Conservation (phyloP, 106 monocot species). For the Cymbidium sinense region DNA sequence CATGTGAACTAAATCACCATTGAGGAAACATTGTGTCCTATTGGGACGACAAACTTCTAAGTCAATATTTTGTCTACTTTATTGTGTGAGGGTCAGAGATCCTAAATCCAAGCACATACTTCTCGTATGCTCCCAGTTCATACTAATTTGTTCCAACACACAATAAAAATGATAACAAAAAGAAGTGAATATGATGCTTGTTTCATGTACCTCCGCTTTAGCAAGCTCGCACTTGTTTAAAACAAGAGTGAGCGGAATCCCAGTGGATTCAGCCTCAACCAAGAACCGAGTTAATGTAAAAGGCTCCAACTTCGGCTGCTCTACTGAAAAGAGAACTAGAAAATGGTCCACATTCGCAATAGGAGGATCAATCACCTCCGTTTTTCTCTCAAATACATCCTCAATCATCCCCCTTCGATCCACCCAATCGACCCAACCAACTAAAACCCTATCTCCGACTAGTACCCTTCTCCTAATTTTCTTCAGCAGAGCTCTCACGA, state of each 20-base stretch:
- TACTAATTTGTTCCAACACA: not conserved
- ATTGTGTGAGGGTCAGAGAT: not conserved
- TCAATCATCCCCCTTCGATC: constrained; percentile 85
- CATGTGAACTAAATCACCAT: no score
- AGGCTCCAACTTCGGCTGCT: constrained; percentile 65
- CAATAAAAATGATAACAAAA: not conserved
- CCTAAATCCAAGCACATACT: not conserved
- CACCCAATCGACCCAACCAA: constrained; percentile 74
- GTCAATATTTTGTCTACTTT: not conserved
- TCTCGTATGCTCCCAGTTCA: not conserved
- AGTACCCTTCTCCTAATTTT: constrained; percentile 79
- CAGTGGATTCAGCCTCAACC: constrained; percentile 88
- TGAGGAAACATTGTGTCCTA: no score
- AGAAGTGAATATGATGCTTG: not conserved
- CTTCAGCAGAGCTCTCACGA: constrained; percentile 80
- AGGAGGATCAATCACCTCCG: constrained; percentile 68
- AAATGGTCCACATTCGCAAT: constrained; percentile 83
- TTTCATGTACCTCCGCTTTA: constrained; percentile 40
- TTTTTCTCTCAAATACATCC: constrained; percentile 51
- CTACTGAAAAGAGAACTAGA: constrained; percentile 71
- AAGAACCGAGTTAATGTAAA: constrained; percentile 78
- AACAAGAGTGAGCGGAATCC: constrained; percentile 61
- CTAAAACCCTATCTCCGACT: constrained; percentile 82
- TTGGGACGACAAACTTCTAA: no score
- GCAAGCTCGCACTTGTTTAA: constrained; percentile 83